Percentiles rank a stretch among this genome's conserved stretches.
phyloP scores from a whole-genome alignment of 768 basidiomycete genomes.

The Cubamyces lactineus region DNA sequence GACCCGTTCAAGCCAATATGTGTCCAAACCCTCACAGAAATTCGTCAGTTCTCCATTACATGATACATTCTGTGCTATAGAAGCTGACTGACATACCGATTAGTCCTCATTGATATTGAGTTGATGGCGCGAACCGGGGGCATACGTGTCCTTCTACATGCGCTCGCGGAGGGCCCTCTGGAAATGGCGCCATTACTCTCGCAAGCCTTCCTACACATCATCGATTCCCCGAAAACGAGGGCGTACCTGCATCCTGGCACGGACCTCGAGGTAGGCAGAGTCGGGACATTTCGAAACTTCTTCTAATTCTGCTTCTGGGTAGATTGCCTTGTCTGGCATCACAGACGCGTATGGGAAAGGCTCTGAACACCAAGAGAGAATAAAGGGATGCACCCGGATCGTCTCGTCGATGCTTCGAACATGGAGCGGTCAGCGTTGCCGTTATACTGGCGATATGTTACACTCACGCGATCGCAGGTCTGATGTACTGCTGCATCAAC shows the following conservation, averaged over 20 bases:
- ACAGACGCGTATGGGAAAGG: conserved; percentile 93
- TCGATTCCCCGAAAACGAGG: conserved; percentile 84
- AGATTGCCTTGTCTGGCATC: conserved; percentile 87
- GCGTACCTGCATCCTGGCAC: conserved; percentile 76
- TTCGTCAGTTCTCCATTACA: conserved; percentile 53
- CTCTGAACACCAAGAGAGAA: conserved; percentile 73
- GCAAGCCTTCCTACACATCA: conserved; percentile 77
- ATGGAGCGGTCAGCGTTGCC: conserved; percentile 79
- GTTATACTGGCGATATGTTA: background rate
- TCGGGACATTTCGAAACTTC: background rate
- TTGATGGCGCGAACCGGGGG: conserved; percentile 81
- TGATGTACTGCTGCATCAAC: conserved; percentile 94
- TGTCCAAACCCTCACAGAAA: conserved; percentile 87
- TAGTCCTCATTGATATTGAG: conserved; percentile 88
- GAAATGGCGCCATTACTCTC: conserved; percentile 82
- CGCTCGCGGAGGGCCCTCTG: conserved; percentile 86
- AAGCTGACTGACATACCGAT: conserved; percentile 3
- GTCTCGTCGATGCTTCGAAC: conserved; percentile 84
- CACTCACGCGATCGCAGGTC: conserved; percentile 45
- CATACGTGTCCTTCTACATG: conserved; percentile 82
- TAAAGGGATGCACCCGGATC: conserved; percentile 77
- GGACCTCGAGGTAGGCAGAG: conserved; percentile 78
- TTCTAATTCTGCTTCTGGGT: background rate
- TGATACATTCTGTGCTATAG: background rate
- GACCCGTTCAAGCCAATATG: conserved; percentile 85